A percentile compares a stretch with the other conserved stretches of the same genome.
phyloP scores from a whole-genome alignment of 345 rosid species.

The Dipteronia dyeriana region DNA sequence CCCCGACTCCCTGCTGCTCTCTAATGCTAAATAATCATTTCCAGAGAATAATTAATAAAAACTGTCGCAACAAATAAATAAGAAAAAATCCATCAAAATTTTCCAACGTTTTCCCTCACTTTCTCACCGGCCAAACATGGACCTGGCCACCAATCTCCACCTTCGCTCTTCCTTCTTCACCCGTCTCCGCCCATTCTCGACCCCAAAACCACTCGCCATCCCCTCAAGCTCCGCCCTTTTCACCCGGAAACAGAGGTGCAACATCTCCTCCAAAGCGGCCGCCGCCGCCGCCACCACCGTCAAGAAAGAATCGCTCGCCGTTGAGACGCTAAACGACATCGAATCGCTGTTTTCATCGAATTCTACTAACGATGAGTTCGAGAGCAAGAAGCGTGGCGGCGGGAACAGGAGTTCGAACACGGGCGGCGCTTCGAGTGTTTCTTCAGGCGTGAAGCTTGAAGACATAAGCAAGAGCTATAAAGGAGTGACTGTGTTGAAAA shows the following conservation, averaged over 20 bases:
- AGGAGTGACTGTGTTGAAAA: conserved; percentile 78
- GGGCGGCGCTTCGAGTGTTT: conserved; percentile 67
- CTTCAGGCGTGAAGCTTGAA: conserved; percentile 88
- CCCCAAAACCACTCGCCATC: conserved; percentile 23
- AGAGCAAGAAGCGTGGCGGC: conserved; percentile 30
- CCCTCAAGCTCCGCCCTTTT: conserved; percentile 20
- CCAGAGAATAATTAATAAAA: too few species aligned
- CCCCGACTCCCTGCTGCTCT: too few species aligned
- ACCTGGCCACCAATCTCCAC: conserved; percentile 50
- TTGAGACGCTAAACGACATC: conserved; percentile 48
- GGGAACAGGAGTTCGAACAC: conserved; percentile 36
- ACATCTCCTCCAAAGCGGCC: conserved; percentile 45
- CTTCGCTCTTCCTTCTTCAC: conserved; percentile 63
- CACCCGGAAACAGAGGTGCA: conserved; percentile 27
- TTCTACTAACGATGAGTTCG: conserved; percentile 35
- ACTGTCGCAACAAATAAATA: too few species aligned
- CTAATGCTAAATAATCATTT: too few species aligned
- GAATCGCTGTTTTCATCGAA: conserved; percentile 66
- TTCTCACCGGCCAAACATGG: conserved; percentile 45
- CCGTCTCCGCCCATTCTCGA: conserved; percentile 22
- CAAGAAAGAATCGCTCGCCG: conserved; percentile 43
- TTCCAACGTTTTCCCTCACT: background rate
- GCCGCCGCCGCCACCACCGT: conserved; percentile 59
- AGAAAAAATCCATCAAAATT: background rate
- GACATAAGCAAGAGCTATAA: conserved; percentile 77